Base-by-base conservation (phyloP, 2,329 filamentous ascomycete species). In the Amesomyces nigricolor region DNA sequence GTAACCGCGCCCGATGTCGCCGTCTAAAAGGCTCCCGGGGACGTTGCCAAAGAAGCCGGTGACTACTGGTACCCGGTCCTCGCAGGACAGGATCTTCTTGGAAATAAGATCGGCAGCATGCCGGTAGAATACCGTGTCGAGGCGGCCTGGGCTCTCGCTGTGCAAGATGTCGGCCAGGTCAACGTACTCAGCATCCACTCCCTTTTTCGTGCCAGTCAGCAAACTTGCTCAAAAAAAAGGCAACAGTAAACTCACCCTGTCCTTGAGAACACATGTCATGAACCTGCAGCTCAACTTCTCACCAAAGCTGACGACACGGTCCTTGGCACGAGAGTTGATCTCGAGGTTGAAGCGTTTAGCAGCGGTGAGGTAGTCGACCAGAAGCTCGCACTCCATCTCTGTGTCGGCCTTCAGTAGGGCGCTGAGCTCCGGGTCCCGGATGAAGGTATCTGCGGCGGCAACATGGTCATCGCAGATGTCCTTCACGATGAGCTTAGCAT, bases 21-120 rank as follows among this genome's bases (percentile, higher is more conserved):
- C 83, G 64, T 92, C 88, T 64, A 99, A 83, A 55, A 99, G 79
- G 58, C 91, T 92, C 13, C 91, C 91, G 0, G 92, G 92, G 2
- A 97, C 89, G 56, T 87, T 88, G 57, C 94, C 94, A 69, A 99
- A 99, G 76, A 94, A 99, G 14, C 94, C 94, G 11, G 94, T 97
- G 48, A 92, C 78, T 3, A 94, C 87, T 1, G 89, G 88, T 1
- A 92, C 84, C 57, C 82, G 80, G 62, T 81, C 77, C 37, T 77
- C 80, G 65, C 87, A 91, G 2, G 80, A 79, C 43, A 73, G 66
- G 53, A 94, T 78, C 67, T 85, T 85, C 63, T 82, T 79, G 30
- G 75, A 77, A 47, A 94, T 81, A 9, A 78, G 75, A 14, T 72
- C 73, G 1, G 84, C 77, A 26, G 89, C 79, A 29, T 79, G 76